Conservation (phyloP, 2,329 filamentous ascomycete species). For the Xylariaceae sp. region DNA sequence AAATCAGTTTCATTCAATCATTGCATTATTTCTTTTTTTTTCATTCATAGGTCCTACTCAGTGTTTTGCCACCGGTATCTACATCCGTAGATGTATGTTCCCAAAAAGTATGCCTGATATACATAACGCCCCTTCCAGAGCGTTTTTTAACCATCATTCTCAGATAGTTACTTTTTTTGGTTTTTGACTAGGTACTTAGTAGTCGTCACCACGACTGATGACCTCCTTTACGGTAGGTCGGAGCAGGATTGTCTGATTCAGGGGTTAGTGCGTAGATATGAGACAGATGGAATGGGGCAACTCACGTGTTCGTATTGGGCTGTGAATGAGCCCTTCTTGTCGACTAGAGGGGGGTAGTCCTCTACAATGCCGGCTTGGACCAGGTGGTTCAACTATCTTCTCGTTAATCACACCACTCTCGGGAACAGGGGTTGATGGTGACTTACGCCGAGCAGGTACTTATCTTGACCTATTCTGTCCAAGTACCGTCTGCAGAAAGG, state of each 20-base stretch:
- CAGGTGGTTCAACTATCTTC: conserved; percentile 69
- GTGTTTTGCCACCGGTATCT: too few relatives aligned
- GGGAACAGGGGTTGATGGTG: background rate
- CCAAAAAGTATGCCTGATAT: background rate
- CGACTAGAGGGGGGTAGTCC: conserved; percentile 80
- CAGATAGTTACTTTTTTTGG: too few relatives aligned
- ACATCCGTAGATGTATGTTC: too few relatives aligned
- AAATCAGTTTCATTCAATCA: too few relatives aligned
- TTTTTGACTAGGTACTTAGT: conserved; percentile 41
- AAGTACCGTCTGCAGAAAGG: conserved; percentile 88
- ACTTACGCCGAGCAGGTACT: conserved; percentile 81
- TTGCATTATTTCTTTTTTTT: too few relatives aligned
- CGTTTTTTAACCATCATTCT: too few relatives aligned
- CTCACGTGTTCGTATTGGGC: conserved; percentile 92
- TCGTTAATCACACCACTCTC: conserved; percentile 26
- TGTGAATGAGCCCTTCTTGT: conserved; percentile 91
- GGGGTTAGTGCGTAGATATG: conserved; percentile 30
- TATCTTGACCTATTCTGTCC: conserved; percentile 88
- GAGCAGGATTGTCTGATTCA: conserved; percentile 55
- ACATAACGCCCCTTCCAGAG: background rate
- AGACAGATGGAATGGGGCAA: conserved; percentile 22
- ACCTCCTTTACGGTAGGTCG: conserved; percentile 81
- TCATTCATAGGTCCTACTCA: too few relatives aligned
- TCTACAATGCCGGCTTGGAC: conserved; percentile 81
- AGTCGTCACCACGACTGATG: conserved; percentile 80